Conservation (phyloP, 768 basidiomycete genomes). For the Panus rudis region DNA sequence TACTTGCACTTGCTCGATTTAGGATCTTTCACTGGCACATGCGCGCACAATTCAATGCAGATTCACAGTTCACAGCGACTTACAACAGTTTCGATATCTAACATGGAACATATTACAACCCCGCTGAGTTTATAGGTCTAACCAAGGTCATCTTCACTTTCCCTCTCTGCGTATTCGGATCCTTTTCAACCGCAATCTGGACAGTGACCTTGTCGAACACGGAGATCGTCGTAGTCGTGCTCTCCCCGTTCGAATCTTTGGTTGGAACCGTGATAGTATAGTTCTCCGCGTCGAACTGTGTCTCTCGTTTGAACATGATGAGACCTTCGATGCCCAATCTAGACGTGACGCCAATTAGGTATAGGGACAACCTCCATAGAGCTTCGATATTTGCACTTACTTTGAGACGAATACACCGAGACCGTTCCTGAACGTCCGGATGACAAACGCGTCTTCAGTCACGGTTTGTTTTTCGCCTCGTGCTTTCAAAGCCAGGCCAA, state of each 20-base stretch:
- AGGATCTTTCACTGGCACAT: too few relatives aligned
- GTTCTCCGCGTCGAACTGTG: slow-evolving; percentile 85
- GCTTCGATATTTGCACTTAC: slow-evolving; percentile 43
- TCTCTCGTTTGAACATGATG: slow-evolving; percentile 88
- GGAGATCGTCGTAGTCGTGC: slow-evolving; percentile 52
- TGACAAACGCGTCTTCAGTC: slow-evolving; percentile 84
- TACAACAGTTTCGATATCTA: too few relatives aligned
- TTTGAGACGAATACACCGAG: slow-evolving; percentile 93
- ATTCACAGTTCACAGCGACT: too few relatives aligned
- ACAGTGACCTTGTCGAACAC: slow-evolving; percentile 94
- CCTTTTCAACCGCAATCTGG: slow-evolving; percentile 90
- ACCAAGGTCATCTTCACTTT: slow-evolving; percentile 80
- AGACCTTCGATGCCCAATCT: slow-evolving; percentile 93
- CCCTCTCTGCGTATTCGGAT: slow-evolving; percentile 86
- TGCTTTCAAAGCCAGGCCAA: slow-evolving; percentile 83
- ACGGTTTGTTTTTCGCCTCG: slow-evolving; percentile 47
- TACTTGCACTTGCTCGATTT: too few relatives aligned
- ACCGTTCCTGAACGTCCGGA: slow-evolving; percentile 90
- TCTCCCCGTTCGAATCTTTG: slow-evolving; percentile 16
- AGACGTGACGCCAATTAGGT: background rate
- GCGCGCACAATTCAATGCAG: too few relatives aligned
- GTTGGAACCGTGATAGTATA: slow-evolving; percentile 72
- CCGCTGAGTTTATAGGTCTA: slow-evolving; percentile 51
- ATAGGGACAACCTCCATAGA: background rate
- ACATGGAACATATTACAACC: slow-evolving; percentile 33